Conservation (phyloP, 768 basidiomycete species). For the Lactifluus volemus region DNA sequence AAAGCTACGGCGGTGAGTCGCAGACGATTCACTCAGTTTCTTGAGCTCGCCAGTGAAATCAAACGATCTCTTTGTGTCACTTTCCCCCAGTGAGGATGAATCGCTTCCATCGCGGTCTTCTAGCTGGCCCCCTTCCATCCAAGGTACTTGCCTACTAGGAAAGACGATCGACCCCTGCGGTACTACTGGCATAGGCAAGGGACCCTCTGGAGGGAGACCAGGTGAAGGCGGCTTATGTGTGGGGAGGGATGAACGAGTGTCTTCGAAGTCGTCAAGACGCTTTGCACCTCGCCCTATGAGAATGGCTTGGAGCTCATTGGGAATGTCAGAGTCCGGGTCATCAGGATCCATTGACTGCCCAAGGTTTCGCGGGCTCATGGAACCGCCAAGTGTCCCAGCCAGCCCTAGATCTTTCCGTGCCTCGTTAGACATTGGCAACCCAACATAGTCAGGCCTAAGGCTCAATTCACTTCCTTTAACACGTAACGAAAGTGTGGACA, state of each 20-base stretch:
- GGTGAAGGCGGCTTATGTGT: conserved; percentile 28
- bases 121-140: conserved; percentile 38
- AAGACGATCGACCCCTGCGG: conserved; percentile 1
- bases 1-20: conserved; percentile 61
- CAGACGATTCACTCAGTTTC: conserved; percentile 62
- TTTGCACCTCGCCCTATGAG: conserved; percentile 35
- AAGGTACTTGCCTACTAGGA: conserved; percentile 28
- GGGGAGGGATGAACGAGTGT: conserved; percentile 30
- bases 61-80: conserved; percentile 70
- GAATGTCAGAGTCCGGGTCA: conserved; percentile 74
- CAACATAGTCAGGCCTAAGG: conserved; percentile 4
- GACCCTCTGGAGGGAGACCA: conserved; percentile 35
- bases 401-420: conserved; percentile 52
- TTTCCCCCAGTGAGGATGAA: conserved; percentile 38
- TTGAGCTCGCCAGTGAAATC: conserved; percentile 77
- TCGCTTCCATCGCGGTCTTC: conserved; percentile 35
- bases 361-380: conserved; percentile 39
- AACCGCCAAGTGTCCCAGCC: conserved; percentile 60
- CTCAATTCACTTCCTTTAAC: not conserved
- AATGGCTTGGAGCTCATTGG: conserved; percentile 63
- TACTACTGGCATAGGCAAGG: conserved; percentile 28
- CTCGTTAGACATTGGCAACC: conserved; percentile 38
- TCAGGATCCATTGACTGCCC: conserved; percentile 38
- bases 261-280: conserved; percentile 25
- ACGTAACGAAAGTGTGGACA: conserved; percentile 15